These are phyloP conservation scores for Magnolia changhungtana DNA, from an alignment of 164 flowering plant species.

Conservation along the genomic window DNA sequence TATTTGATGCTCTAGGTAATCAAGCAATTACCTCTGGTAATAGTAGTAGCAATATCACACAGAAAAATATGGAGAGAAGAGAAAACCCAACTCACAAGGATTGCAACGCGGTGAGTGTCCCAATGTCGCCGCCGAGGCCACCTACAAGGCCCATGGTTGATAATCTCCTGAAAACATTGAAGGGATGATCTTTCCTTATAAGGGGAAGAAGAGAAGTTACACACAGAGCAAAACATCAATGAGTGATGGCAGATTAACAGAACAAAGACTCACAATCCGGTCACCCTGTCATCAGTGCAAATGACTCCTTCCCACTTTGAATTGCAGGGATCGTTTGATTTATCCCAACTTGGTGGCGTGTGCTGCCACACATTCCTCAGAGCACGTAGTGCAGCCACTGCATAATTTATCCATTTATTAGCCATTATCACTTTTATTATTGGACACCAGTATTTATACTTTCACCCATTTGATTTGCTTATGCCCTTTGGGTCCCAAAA, in stretches of 20 bases:
- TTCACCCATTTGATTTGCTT: background rate
- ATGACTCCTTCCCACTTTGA: constrained; percentile 76
- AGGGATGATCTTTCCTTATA: background rate
- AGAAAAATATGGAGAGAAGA: too few species aligned
- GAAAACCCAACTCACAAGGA: constrained; percentile 55
- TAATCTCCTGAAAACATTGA: constrained; percentile 50
- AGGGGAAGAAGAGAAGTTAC: too few species aligned
- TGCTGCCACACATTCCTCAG: constrained; percentile 57
- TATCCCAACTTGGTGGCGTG: constrained; percentile 78
- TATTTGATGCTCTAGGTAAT: background rate
- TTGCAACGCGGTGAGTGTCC: constrained; percentile 57
- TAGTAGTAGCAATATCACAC: background rate
- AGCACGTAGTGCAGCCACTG: constrained; percentile 54
- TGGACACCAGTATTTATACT: background rate
- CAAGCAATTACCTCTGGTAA: background rate
- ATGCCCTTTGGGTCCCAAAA: background rate
- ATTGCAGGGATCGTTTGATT: constrained; percentile 72
- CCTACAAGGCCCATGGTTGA: constrained; percentile 78
- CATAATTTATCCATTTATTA: constrained; percentile 3
- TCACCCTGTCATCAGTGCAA: constrained; percentile 63
- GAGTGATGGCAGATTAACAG: background rate
- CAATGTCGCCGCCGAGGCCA: constrained; percentile 65
- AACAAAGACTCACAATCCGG: constrained; percentile 51
- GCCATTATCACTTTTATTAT: too few species aligned
- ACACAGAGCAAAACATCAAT: background rate